Evolutionary conservation across 2,329 filamentous ascomycete species (phyloP), one percentile per base, ranked within the genome.

Genomic region (Fusarium sterilihyphosum): DNA sequence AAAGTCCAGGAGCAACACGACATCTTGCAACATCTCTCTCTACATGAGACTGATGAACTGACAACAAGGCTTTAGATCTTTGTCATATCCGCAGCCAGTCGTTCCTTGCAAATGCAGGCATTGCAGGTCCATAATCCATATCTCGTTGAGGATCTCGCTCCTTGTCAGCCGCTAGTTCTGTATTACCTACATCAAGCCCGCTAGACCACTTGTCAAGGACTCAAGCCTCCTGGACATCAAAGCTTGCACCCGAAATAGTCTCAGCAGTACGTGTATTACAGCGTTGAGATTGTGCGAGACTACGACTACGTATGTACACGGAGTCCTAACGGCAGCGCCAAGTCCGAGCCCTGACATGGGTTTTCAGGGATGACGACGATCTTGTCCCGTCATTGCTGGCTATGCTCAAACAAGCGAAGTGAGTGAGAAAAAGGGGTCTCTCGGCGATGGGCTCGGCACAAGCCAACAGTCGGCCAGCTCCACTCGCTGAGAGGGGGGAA

Each of bases 381-480:
- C 72, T 73, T 74, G 47, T 66, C 72, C 66, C 49, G 37, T 53
- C 70, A 54, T 60, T 49, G 68, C 46, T 75, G 67, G 61, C 59
- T 70, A 64, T 61, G 40, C 62, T 65, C 40, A 57, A 71, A 61
- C 47, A 71, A 68, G 66, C 70, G 70, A 75, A 73, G 73, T 73
- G 73, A 75, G 47, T 49, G 44, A 67, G 50, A 52, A 73, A 75
- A 75, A 73, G 70, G 73, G 70, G 70, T 74, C 73, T 62, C 49
- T 75, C 70, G 70, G 73, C 70, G 56, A 67, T 52, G 70, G 65
- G 70, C 73, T 74, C 73, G 73, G 73, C 73, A 75, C 52, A 64
- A 73, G 66, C 58, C 44, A 65, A 38, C 57, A 60, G 38, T 65
- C 65, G 53, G 54, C 56, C 50, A 62, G 62, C 72, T 71, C 74